Percentiles rank a stretch among this genome's conserved stretches.
Conservation (phyloP, 345 rosid species). For the Mangifera indica region DNA sequence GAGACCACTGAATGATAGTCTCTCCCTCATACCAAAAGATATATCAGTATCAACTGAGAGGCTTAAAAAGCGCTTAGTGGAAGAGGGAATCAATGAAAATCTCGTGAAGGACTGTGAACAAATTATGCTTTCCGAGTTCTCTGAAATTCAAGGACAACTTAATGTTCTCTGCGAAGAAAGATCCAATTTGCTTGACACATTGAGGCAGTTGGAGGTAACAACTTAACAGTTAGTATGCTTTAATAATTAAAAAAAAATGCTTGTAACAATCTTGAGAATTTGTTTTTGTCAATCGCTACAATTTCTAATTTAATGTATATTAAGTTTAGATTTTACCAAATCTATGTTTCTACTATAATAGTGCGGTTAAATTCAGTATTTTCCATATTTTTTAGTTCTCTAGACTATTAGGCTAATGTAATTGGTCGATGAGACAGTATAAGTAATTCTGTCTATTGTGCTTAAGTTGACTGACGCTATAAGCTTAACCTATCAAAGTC, state of each 20-base stretch:
- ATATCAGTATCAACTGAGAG: constrained; percentile 72
- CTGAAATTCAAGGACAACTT: constrained; percentile 67
- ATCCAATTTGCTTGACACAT: constrained; percentile 66
- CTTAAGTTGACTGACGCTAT: not conserved
- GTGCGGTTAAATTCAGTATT: not conserved
- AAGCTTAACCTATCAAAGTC: not conserved
- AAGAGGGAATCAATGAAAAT: constrained; percentile 63
- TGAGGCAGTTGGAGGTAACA: constrained; percentile 88
- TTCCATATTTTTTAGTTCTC: not conserved
- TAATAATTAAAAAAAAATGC: not conserved
- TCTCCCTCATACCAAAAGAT: constrained; percentile 56
- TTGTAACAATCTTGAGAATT: constrained; percentile 9
- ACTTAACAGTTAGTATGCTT: not conserved
- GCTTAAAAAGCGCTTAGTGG: constrained; percentile 63
- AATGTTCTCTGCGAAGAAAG: constrained; percentile 74
- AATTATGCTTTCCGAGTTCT: constrained; percentile 84
- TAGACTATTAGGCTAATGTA: constrained; percentile 3
- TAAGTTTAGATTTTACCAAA: not conserved
- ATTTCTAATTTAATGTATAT: not conserved
- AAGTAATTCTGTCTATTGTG: not conserved
- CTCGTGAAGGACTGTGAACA: constrained; percentile 85
- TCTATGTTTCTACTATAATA: not conserved
- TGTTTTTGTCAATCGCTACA: not conserved
- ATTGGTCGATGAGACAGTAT: not conserved
- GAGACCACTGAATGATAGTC: constrained; percentile 56